Base-by-base conservation (phyloP, 176 grass and related monocot genomes). In the Zea mays region DNA sequence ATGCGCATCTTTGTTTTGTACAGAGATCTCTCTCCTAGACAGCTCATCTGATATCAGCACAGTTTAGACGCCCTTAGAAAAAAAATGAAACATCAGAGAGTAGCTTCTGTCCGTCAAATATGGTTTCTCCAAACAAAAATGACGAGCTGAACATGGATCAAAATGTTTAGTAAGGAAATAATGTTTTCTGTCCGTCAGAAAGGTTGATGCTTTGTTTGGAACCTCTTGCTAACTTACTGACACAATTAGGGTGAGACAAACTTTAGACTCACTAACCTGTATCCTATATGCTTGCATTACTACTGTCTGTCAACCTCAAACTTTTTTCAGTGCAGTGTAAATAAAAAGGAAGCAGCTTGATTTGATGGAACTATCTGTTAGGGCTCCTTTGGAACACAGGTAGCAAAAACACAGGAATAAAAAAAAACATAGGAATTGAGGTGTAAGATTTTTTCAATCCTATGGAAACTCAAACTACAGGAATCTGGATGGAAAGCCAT, bases 191-290 rank as follows among this genome's bases (percentile, higher is more conserved):
- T 20, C 17, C 5, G 2, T 48, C 10, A 40, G 54, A 41, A 77
- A 40, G 27, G 44, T 64, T 35, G 16, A 76, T 57, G 27, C 71
- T 72, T 77, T 65, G 5, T 51, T 51, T 51, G 13, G 47, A 49
- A 49, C 56, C 0, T 77, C n/a, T 58, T 19, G 2, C 7, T 56
- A 56, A 56, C 52, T 56, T 72, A 42, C 15, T 52, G 39, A 33
- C 37, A 27, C 5, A 33, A 57, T 42, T 55, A 67, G 19, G 17
- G 47, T 54, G 60, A 60, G 65, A 77, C 54, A 73, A 74, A 27
- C 34, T 77, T 65, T 33, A 9, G 12, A 16, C 56, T 13, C 10
- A 46, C 7, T 56, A 44, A 59, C 11, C 13, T 40, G 27, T 76
- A 44, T 33, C 52, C 3, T 21, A 13, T 75, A 10, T 50, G 45